Base-by-base conservation (phyloP, 192 early-diverging fungal species). In the Coemansia sp. region DNA sequence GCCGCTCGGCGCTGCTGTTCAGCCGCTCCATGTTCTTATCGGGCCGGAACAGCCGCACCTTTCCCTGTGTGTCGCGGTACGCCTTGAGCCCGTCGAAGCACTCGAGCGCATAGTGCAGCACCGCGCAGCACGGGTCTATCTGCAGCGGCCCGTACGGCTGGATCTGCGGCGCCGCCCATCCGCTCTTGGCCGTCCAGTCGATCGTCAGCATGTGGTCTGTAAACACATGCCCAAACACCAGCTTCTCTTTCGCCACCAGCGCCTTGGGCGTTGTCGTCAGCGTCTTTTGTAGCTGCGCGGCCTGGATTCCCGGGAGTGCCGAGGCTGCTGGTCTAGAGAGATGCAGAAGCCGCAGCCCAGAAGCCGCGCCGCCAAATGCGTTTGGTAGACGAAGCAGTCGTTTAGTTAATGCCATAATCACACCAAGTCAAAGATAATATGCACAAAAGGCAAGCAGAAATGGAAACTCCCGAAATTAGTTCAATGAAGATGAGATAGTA, bases 1-100 rank as follows among this genome's bases (percentile, higher is more conserved):
- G 83, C 52, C 95, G 87, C 47, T 84, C 75, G 24, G 90, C 90
- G 54, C 91, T 93, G 27, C 61, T 78, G 68, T 86, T 87, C 70
- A 98, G 84, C 54, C 95, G 88, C 73, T 82, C 83, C 94, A 98
- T 98, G 87, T 98, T 98, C 92, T 93, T 92, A 43, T 98, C 91
- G 6, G 95, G 95, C n/a, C 95, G 87, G 87, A 98, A 98, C 55
- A 98, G 76, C 53, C 95, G 86, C 60, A 94, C 90, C 57, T 87
- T 87, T 23, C 93, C 93, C 3, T 90, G 57, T 62, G 89, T 88
- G 64, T 94, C 95, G 80, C 94, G 95, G 85, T 97, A 97, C 26
- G 93, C 91, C 84, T 93, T 92, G 78, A 92, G 82, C 18, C 93
- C 90, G 77, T 96, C 95, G 61, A 98, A 96, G 78, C 94, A 98